Evolutionary conservation across 1,139 yeast genomes (phyloP).

Genomic region (Sugiyamaella neomexicana): DNA sequence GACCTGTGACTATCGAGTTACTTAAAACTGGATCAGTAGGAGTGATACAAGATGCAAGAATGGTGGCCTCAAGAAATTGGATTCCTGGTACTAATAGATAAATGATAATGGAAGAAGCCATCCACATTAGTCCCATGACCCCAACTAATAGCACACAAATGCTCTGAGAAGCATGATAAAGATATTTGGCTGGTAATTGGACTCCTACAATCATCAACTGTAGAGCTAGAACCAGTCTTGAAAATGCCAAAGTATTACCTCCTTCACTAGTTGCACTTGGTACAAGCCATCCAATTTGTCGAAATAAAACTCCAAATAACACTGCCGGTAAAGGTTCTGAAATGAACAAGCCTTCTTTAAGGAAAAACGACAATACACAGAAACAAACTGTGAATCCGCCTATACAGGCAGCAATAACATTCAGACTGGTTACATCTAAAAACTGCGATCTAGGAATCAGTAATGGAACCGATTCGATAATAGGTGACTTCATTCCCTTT

Average conservation of each 20-base stretch:
- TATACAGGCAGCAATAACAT: slow-evolving; percentile 34
- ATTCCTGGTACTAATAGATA: slow-evolving; percentile 40
- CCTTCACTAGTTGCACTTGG: slow-evolving; percentile 10
- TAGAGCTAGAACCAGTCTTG: slow-evolving; percentile 45
- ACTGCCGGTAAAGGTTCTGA: slow-evolving; percentile 38
- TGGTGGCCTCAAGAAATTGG: slow-evolving; percentile 41
- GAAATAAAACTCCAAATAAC: slow-evolving; percentile 36
- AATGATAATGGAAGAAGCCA: slow-evolving; percentile 43
- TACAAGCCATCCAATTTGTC: slow-evolving; percentile 31
- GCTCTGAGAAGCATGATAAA: slow-evolving; percentile 39
- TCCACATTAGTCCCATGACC: slow-evolving; percentile 48
- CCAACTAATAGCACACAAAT: slow-evolving; percentile 42
- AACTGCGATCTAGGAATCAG: slow-evolving; percentile 13
- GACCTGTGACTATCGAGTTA: slow-evolving; percentile 47
- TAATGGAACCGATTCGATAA: slow-evolving; percentile 23
- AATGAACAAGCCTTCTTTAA: slow-evolving; percentile 35
- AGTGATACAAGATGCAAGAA: slow-evolving; percentile 46
- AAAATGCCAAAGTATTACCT: slow-evolving; percentile 38
- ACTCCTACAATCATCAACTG: slow-evolving; percentile 47
- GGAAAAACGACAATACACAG: slow-evolving; percentile 34
- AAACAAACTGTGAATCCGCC: slow-evolving; percentile 37
- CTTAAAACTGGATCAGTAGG: slow-evolving; percentile 50
- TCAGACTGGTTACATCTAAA: slow-evolving; percentile 32
- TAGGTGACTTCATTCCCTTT: slow-evolving; percentile 38
- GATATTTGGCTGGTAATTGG: slow-evolving; percentile 46